Evolutionary conservation across 306 rosid species (phyloP).

Genomic region (Glycine tomentella): DNA sequence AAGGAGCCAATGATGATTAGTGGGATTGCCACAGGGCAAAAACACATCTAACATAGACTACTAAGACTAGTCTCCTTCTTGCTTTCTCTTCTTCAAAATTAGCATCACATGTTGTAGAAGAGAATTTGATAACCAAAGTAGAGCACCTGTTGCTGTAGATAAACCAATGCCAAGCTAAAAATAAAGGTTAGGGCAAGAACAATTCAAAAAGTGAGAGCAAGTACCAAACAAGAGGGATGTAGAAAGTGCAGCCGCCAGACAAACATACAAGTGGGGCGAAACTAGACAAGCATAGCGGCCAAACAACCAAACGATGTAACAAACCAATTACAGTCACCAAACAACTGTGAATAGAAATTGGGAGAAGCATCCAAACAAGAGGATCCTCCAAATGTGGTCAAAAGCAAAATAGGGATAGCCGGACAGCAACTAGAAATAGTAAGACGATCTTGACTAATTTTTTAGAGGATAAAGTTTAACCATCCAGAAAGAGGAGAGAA

Average conservation of each 20-base stretch:
- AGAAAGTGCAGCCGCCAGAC: neutral
- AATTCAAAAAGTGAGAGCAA: neutral
- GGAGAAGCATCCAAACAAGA: neutral
- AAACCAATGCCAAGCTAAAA: neutral
- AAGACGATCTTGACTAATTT: neutral
- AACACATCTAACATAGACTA: neutral
- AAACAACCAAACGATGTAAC: neutral
- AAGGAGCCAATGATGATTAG: neutral
- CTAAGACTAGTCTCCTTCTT: neutral
- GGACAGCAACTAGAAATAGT: neutral
- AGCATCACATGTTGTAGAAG: neutral
- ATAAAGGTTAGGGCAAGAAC: neutral
- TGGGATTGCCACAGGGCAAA: neutral
- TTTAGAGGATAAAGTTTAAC: neutral
- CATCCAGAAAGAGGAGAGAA: neutral
- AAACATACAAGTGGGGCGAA: neutral
- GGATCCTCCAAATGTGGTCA: neutral
- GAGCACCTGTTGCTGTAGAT: neutral
- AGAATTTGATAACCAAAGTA: neutral
- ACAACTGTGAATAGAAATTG: neutral
- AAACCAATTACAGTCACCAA: neutral
- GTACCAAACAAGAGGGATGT: neutral
- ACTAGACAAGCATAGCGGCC: neutral
- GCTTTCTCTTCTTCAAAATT: neutral
- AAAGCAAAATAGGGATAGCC: neutral